These are phyloP conservation scores for Cystobasidiopsis lactophilus DNA, from an alignment of 768 basidiomycete genomes.

Conservation along the genomic window DNA sequence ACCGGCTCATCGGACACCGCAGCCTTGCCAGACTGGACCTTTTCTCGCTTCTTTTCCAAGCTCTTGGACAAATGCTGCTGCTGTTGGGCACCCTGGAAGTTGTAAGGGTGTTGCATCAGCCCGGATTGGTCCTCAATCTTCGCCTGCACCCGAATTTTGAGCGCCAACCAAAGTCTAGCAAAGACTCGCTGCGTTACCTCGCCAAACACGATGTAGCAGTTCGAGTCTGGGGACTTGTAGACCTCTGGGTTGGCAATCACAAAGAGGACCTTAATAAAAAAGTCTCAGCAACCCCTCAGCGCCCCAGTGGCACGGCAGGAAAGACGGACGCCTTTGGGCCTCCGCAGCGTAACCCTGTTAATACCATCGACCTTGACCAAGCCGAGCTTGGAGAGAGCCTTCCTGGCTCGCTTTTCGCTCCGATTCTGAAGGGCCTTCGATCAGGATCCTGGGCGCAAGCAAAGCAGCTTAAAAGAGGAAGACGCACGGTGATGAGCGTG, in stretches of 20 bases:
- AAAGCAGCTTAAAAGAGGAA: neutral
- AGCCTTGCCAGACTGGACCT: conserved; percentile 22
- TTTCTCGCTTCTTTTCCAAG: conserved; percentile 32
- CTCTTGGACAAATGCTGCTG: conserved; percentile 15
- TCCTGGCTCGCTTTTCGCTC: conserved; percentile 9
- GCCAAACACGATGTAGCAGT: conserved; percentile 97
- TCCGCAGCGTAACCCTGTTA: conserved; percentile 78
- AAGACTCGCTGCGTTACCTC: conserved; percentile 34
- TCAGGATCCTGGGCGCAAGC: neutral
- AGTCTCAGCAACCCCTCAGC: neutral
- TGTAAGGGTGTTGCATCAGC: neutral
- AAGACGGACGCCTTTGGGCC: conserved; percentile 67
- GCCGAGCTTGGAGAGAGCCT: conserved; percentile 63
- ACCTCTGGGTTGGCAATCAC: conserved; percentile 87
- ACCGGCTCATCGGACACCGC: conserved; percentile 48
- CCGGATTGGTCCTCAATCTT: conserved; percentile 9
- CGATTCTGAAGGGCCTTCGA: neutral
- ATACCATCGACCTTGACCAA: conserved; percentile 81
- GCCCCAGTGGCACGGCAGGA: neutral
- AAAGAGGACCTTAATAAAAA: conserved; percentile 46
- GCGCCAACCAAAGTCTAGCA: neutral
- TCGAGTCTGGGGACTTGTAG: conserved; percentile 85
- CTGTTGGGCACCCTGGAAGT: conserved; percentile 3
- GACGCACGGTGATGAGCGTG: too few relatives aligned
- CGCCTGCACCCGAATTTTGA: neutral